Percentiles rank a stretch among this genome's conserved stretches.
These are phyloP conservation scores for Venturia carpophila DNA, from an alignment of 2,329 filamentous ascomycete species.

Conservation along the genomic window DNA sequence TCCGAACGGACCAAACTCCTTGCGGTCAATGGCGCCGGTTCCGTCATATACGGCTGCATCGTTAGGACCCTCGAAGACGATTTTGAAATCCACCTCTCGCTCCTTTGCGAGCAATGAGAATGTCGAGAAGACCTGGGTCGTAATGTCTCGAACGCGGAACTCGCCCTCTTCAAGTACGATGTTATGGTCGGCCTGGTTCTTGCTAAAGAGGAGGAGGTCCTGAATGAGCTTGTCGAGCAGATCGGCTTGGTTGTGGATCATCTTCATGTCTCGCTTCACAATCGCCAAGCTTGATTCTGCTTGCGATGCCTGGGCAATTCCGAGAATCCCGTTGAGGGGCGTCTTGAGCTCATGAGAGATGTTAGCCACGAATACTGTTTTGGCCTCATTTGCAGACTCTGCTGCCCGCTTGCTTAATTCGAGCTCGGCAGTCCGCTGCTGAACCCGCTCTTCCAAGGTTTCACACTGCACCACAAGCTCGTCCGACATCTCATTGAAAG, in stretches of 20 bases:
- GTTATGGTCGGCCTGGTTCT: constrained; percentile 86
- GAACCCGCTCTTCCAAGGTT: constrained; percentile 74
- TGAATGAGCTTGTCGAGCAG: constrained; percentile 78
- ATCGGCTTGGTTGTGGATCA: constrained; percentile 83
- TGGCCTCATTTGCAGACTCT: constrained; percentile 92
- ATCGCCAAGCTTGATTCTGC: constrained; percentile 47
- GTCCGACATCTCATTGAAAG: constrained; percentile 91
- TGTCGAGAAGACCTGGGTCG: constrained; percentile 72
- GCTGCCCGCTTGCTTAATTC: constrained; percentile 87
- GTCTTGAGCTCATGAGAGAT: constrained; percentile 86
- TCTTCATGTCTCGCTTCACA: constrained; percentile 75
- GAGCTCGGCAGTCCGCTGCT: constrained; percentile 71
- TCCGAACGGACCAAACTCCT: constrained; percentile 57
- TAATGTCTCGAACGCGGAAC: constrained; percentile 76
- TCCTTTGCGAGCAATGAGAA: constrained; percentile 87
- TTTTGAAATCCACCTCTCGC: constrained; percentile 62
- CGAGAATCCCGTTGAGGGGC: constrained; percentile 88
- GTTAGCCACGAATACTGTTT: constrained; percentile 95
- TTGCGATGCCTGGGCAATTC: constrained; percentile 38
- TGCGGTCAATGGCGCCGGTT: constrained; percentile 34
- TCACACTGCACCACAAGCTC: constrained; percentile 82
- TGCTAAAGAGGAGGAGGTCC: constrained; percentile 81
- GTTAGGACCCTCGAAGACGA: constrained; percentile 57
- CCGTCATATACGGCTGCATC: constrained; percentile 32
- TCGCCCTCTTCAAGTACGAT: constrained; percentile 76